Base-by-base conservation (phyloP, 257 asterid species). In the Rehmannia glutinosa region DNA sequence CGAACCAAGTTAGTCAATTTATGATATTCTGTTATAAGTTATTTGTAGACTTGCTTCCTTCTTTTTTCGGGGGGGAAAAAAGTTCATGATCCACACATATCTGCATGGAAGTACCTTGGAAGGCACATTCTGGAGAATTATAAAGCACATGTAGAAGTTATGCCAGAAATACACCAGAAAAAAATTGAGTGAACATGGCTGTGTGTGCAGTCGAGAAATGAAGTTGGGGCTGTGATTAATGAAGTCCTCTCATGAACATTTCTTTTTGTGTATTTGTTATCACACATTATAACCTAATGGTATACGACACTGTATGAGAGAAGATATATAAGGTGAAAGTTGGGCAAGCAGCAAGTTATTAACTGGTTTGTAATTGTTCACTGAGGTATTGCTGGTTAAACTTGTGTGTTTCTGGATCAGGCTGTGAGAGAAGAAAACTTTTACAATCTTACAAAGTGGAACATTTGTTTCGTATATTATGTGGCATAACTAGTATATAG, bases 1-100 rank as follows among this genome's bases (percentile, higher is more conserved):
- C 98, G 47, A 77, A 95, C 72, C 95, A 90, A 81, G 98, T 92
- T 75, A 88, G 93, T 81, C 38, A 62, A 36, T 64, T 41, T 50
- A 54, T 24, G 50, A 5, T 16, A 61, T 72, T 50, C 55, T 54
- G 32, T 51, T 2, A 21, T 3, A 21, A 9, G 86, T 87, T 43
- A 28, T 41, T 45, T 11, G 63, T 13, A 38, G 16, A 12, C 16
- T 35, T 15, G 49, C 39, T 66, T 73, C 91, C 92, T 8, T 87
- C 83, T 53, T 78, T 87, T 74, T 77, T 87, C n/a, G n/a, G n/a
- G n/a, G n/a, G n/a, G 56, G 86, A 24, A 52, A 23, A 11, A 52
- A 23, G 0, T 2, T 23, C 60, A 53, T 2, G 19, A 24, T 3
- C 25, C 13, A 1, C 9, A 24, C 60, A 56, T 55, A 54, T 63